Base-by-base conservation (phyloP, 2,329 filamentous ascomycete species). In the Amauroascus niger region DNA sequence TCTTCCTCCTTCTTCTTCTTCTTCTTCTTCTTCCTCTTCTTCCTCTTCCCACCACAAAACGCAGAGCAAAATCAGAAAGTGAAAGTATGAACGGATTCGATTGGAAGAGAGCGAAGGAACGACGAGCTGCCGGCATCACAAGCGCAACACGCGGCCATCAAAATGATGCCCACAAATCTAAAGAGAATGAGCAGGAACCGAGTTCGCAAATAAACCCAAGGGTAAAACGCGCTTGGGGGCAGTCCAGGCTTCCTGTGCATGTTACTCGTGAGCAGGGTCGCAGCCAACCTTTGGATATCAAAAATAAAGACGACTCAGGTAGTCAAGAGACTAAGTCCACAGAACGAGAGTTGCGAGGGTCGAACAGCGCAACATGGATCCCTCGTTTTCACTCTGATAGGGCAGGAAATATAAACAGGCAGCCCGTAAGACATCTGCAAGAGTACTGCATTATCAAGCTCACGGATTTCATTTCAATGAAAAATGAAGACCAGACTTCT, bases 391-490 rank as follows among this genome's bases (percentile, higher is more conserved):
- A 39, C 11, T n/a, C 13, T 32, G 1, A 6, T 18, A 26, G 51
- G 41, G 49, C 22, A 24, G 26, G 16, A 8, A 49, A 41, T 32
- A 33, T 26, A 37, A n/a, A 14, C 28, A 9, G 16, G 28, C 32
- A 26, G 28, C 32, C 46, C 30, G 28, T 30, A 3, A 6, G 14
- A 18, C 30, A n/a, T 9, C 18, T 14, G 2, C 28, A n/a, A 13
- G 30, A 22, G 3, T 2, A 3, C 32, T 37, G 13, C 11, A 3
- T 26, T 16, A 39, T 49, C 33, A 32, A 26, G 8, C 49, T 51
- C 26, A n/a, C 16, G 26, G 22, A 45, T 18, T 22, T 55, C 60
- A 63, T 0, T 18, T 37, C 40, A 11, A 4, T 45, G 22, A 9
- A 24, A 37, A 33, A 39, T 8, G 30, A 46, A n/a, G 18, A 26